These are phyloP conservation scores for Sophora flavescens DNA, from an alignment of 306 rosid genomes.

Conservation along the genomic window DNA sequence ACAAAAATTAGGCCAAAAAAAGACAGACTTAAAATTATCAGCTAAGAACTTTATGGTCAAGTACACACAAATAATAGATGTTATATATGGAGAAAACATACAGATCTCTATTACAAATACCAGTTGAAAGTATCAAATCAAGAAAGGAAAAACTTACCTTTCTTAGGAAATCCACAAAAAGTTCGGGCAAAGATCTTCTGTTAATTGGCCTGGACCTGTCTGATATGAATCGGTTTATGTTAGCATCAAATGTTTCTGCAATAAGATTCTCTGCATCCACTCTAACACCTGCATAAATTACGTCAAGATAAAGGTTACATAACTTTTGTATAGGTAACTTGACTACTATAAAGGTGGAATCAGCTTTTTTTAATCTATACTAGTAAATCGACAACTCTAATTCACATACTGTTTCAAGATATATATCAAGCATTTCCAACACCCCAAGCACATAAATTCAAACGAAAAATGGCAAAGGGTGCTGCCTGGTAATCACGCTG, in stretches of 20 bases:
- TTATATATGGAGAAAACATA: slow-evolving; percentile 27
- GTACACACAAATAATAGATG: slow-evolving; percentile 4
- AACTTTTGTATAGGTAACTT: slow-evolving; percentile 21
- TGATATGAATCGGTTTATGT: slow-evolving; percentile 55
- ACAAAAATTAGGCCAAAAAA: slow-evolving; percentile 1
- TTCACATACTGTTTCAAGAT: slow-evolving; percentile 21
- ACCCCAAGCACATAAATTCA: slow-evolving; percentile 35
- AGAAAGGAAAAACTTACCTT: slow-evolving; percentile 58
- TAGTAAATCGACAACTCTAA: slow-evolving; percentile 6
- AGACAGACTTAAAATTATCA: slow-evolving; percentile 7
- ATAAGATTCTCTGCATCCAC: slow-evolving; percentile 64
- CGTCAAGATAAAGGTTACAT: slow-evolving; percentile 28
- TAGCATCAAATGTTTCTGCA: slow-evolving; percentile 61
- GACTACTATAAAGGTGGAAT: slow-evolving; percentile 19
- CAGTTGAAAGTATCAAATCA: slow-evolving; percentile 34
- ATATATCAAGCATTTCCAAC: slow-evolving; percentile 15
- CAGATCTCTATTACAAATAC: slow-evolving; percentile 21
- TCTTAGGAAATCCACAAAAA: slow-evolving; percentile 71
- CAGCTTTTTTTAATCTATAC: not conserved
- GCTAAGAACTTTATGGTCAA: slow-evolving; percentile 9
- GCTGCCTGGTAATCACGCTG: slow-evolving; percentile 12
- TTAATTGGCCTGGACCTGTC: slow-evolving; percentile 60
- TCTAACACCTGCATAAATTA: slow-evolving; percentile 74
- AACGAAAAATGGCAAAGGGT: slow-evolving; percentile 16
- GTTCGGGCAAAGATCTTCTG: slow-evolving; percentile 72